Percentiles rank a stretch among this genome's conserved stretches.
Evolutionary conservation across 2,329 filamentous ascomycete genomes (phyloP).

Genomic region (Cladosporium sp.): DNA sequence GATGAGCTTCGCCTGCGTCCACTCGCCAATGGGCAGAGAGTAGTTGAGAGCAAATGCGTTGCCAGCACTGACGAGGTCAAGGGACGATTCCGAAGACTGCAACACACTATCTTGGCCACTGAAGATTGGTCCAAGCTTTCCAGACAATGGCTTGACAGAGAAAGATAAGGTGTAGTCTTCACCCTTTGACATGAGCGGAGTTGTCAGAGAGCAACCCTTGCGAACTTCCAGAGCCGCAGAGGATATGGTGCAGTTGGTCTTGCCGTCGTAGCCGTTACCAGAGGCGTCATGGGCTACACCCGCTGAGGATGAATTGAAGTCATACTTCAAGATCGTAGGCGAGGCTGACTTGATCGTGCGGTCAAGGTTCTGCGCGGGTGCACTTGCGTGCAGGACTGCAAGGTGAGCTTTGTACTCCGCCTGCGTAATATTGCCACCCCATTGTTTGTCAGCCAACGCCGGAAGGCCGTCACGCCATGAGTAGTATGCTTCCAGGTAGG

Average conservation of each 20-base stretch:
- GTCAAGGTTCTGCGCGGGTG: constrained; percentile 50
- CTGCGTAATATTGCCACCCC: constrained; percentile 46
- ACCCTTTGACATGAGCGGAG: constrained; percentile 52
- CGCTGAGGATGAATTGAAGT: constrained; percentile 20
- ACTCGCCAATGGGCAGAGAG: constrained; percentile 35
- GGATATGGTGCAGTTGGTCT: constrained; percentile 34
- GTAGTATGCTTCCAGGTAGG: constrained; percentile 51
- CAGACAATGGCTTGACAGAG: constrained; percentile 39
- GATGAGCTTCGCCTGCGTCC: constrained; percentile 35
- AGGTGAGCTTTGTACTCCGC: constrained; percentile 39
- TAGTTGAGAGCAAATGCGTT: constrained; percentile 40
- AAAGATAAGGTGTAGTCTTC: constrained; percentile 54
- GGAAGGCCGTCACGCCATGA: constrained; percentile 49
- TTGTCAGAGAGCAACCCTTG: constrained; percentile 41
- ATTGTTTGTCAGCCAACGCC: constrained; percentile 51
- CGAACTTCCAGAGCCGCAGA: constrained; percentile 17
- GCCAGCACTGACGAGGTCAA: constrained; percentile 38
- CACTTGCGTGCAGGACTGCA: constrained; percentile 34
- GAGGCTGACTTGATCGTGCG: constrained; percentile 36
- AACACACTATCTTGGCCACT: constrained; percentile 32
- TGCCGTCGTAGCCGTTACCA: constrained; percentile 40
- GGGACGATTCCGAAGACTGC: constrained; percentile 21
- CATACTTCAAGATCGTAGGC: constrained; percentile 35
- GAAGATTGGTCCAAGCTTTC: constrained; percentile 43
- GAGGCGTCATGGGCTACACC: constrained; percentile 32